Evolutionary conservation across 1,284 basidiomycete species (phyloP), one percentile per base, ranked within the genome.

Genomic region (Rhodotorula sp.): DNA sequence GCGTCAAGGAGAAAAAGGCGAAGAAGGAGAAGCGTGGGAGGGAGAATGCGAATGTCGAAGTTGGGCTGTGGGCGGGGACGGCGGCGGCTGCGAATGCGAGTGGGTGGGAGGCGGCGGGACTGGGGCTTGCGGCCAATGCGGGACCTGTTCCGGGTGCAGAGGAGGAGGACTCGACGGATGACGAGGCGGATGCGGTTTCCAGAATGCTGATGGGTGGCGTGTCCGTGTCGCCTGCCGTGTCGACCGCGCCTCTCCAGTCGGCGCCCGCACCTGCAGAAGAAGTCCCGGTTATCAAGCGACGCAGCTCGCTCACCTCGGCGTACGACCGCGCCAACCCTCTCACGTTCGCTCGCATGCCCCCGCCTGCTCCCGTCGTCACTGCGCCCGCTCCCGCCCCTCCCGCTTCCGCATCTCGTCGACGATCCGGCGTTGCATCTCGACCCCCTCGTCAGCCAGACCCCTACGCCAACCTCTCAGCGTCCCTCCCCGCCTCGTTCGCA

Each of bases 291-390:
- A 40, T 26, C 55, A 26, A 57, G n/a, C 61, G 61, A 20, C 62
- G 62, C 11, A 28, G n/a, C 44, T 63, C 62, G 18, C 31, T 63
- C 46, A 48, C n/a, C n/a, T 50, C 31, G n/a, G 54, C 62, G 1
- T 63, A 48, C 46, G 62, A 63, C 46, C 62, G 61, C 61, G 52
- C 30, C 13, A 62, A 63, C 20, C 55, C 55, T 4, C 24, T 34
- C 31, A 40, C 40, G 6, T 51, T 47, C 46, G 40, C 40, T 44
- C 40, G 15, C 40, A 44, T 44, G 40, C 51, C 51, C 2, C 31
- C 57, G 18, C 18, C 47, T 6, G 37, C 56, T n/a, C 31, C 55
- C 8, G 18, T 2, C 22, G 26, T 13, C 16, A 4, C 20, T 51
- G 7, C 44, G 11, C 31, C 46, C 15, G 20, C 44, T 40, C 26